A percentile compares a stretch with the other conserved stretches of the same genome.
Conservation (phyloP, 495 filamentous ascomycete species). For the Aspergillus heteromorphus region DNA sequence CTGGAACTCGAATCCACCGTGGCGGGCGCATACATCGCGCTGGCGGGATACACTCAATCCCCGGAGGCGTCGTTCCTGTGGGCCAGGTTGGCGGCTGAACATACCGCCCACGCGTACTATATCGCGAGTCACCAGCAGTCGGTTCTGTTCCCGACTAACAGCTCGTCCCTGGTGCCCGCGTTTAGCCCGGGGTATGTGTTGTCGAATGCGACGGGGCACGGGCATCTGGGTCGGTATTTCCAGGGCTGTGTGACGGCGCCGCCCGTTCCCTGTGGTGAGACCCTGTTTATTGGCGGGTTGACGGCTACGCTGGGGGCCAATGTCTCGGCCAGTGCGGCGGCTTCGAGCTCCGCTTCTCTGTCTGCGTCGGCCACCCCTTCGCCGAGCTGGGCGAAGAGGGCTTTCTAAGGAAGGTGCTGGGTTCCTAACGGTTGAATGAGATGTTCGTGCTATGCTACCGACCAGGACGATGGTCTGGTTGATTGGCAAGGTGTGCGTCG, state of each 20-base stretch:
- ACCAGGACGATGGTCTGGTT: not conserved
- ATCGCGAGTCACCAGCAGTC: slow-evolving; percentile 22
- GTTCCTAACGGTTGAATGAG: too few species aligned
- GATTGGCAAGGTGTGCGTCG: not conserved
- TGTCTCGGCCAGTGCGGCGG: not conserved
- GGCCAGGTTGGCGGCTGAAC: slow-evolving; percentile 28
- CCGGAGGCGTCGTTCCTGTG: slow-evolving; percentile 32
- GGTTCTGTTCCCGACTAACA: slow-evolving; percentile 22
- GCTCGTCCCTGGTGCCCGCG: slow-evolving; percentile 19
- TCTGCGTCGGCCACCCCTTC: slow-evolving; percentile 6
- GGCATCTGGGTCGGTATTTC: slow-evolving; percentile 26
- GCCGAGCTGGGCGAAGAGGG: slow-evolving; percentile 1
- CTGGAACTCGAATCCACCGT: slow-evolving; percentile 22
- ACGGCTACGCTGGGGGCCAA: slow-evolving; percentile 15
- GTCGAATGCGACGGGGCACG: slow-evolving; percentile 16
- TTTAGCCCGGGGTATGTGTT: slow-evolving; percentile 25
- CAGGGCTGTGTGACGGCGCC: slow-evolving; percentile 23
- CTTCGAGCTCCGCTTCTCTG: slow-evolving; percentile 6
- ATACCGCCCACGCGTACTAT: slow-evolving; percentile 21
- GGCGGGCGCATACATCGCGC: slow-evolving; percentile 25
- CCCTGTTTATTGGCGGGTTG: slow-evolving; percentile 21
- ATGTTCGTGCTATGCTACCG: too few species aligned
- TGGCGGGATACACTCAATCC: slow-evolving; percentile 27
- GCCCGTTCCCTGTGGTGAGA: slow-evolving; percentile 17
- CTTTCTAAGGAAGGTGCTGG: not conserved